A percentile compares a stretch with the other conserved stretches of the same genome.
Evolutionary conservation across 1,284 basidiomycete genomes (phyloP).

Genomic region (Omphalotus olearius): DNA sequence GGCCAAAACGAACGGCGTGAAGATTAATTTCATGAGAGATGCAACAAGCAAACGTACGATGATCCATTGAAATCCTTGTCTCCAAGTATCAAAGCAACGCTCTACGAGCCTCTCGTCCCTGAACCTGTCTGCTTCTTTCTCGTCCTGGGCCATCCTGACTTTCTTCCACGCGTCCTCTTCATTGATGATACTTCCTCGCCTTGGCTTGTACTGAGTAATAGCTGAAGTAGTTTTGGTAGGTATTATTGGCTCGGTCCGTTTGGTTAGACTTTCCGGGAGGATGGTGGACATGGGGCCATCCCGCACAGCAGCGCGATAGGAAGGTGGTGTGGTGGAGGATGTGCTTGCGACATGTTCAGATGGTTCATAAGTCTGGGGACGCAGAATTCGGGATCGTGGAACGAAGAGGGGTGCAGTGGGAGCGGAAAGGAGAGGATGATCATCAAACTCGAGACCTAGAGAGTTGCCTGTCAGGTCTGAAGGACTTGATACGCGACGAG

Average conservation of each 20-base stretch:
- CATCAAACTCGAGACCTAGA: conserved; percentile 20
- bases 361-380: neutral
- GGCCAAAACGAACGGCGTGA: neutral
- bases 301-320: conserved; percentile 42
- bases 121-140: conserved; percentile 67
- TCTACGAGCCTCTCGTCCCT: conserved; percentile 57
- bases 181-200: conserved; percentile 46
- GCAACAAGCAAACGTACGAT: conserved; percentile 42
- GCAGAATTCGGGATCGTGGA: conserved; percentile 7
- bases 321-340: conserved; percentile 46
- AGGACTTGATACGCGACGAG: conserved; percentile 19
- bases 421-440: conserved; percentile 16
- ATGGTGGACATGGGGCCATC: conserved; percentile 17
- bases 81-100: conserved; percentile 71
- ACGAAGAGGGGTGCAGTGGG: neutral
- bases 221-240: conserved; percentile 16
- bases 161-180: conserved; percentile 75
- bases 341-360: conserved; percentile 9
- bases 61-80: conserved; percentile 63
- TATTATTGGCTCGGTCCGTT: conserved; percentile 15
- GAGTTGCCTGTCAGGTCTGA: conserved; percentile 20
- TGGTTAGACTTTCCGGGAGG: neutral
- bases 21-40: conserved; percentile 7
- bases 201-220: conserved; percentile 28
- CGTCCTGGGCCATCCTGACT: conserved; percentile 62